phyloP scores from a whole-genome alignment of 306 rosid species.

The Hippophae gyantsensis region DNA sequence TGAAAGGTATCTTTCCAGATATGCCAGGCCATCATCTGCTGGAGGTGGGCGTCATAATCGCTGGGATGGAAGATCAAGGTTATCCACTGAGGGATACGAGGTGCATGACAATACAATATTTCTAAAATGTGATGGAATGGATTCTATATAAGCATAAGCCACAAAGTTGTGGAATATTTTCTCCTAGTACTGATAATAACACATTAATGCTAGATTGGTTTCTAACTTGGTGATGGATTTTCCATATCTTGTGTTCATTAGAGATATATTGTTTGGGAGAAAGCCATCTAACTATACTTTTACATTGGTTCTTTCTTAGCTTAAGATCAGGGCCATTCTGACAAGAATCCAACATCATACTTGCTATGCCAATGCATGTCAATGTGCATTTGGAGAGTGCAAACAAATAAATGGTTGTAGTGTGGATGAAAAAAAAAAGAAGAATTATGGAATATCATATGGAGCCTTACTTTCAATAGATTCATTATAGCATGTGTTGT shows the following conservation, averaged over 20 bases:
- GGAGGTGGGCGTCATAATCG: constrained; percentile 8
- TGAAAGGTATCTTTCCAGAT: neutral
- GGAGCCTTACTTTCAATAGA: too few species aligned
- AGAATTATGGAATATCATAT: too few species aligned
- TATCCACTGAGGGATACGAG: constrained; percentile 1
- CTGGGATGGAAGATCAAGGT: constrained; percentile 4
- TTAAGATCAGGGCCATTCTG: neutral
- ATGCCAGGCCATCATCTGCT: constrained; percentile 7
- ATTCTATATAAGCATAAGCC: neutral
- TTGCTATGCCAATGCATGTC: too few species aligned
- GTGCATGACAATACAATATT: neutral
- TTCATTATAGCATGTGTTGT: too few species aligned
- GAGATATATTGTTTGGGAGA: neutral
- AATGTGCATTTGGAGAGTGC: too few species aligned
- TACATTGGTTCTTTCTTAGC: neutral
- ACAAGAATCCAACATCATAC: neutral
- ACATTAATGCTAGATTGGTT: neutral
- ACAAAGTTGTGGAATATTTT: neutral
- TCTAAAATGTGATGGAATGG: neutral
- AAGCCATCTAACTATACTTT: neutral
- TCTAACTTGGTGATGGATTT: neutral
- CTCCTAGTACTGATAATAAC: neutral
- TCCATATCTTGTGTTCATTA: neutral
- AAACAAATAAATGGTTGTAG: too few species aligned
- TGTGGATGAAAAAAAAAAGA: too few species aligned